Evolutionary conservation across 2,329 filamentous ascomycete genomes (phyloP), one percentile per base, ranked within the genome.

Genomic region (Aspergillus sp.): DNA sequence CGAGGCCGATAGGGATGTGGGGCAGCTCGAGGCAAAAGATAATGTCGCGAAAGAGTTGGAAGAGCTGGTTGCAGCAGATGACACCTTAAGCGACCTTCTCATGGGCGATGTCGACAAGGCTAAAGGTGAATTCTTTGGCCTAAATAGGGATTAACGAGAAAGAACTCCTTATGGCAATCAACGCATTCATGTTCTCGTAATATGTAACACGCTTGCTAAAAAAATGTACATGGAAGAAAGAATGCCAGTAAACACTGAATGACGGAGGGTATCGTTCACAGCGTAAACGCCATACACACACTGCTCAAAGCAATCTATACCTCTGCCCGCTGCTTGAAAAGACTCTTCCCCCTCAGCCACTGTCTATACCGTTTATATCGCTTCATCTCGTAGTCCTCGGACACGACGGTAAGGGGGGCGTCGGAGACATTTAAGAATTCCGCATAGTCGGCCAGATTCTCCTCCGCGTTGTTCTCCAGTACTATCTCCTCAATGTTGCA

Each of bases 291-390:
- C 34, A 29, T 42, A 47, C 3, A 52, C 31, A 45, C 29, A 14
- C 44, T 17, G 38, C 43, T 17, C 11, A 36, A 52, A 13, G 20
- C 21, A 23, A 75, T 13, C 65, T 41, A 65, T 3, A 42, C 11
- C 5, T 80, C 78, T 58, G 80, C 78, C 43, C 87, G 84, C 78
- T 97, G 92, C 74, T 97, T 97, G 71, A 97, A 97, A 64, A 97
- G 81, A 64, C 91, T 96, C 77, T 97, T 97, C 16, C 93, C 93
- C 57, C 86, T 83, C 66, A 99, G 78, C 93, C 94, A 99, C 74
- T 97, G 95, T 64, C 87, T 79, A 73, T 99, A 99, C 9, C 92
- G 89, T 75, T 96, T 97, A 72, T 99, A 99, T 62, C 94, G 81
- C 80, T 97, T 97, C 81, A 96, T 97, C 38, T 82, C 81, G 43